Percentiles rank a stretch among this genome's conserved stretches.
Evolutionary conservation across 345 rosid species (phyloP).

Genomic region (Turritis glabra): DNA sequence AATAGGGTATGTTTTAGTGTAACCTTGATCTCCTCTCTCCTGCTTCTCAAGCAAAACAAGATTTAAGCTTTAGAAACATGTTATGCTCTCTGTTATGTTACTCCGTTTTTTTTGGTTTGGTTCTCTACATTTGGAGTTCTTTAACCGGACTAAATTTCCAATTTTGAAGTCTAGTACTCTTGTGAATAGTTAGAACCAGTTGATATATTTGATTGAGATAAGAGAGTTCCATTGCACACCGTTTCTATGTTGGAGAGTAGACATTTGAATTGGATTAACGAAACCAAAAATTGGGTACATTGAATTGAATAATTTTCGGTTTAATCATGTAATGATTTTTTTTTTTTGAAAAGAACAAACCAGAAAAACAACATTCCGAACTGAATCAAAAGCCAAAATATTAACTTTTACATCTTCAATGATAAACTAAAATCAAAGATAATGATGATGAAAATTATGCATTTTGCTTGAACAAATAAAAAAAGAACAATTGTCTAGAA

Average conservation of each 20-base stretch:
- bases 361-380: not conserved
- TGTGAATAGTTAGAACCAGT: not conserved
- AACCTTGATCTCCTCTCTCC: constrained; percentile 7
- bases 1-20: not conserved
- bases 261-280: not conserved
- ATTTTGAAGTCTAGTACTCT: not conserved
- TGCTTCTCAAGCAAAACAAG: not conserved
- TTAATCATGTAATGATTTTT: not conserved
- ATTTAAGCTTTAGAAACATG: not conserved
- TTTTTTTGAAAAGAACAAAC: not conserved
- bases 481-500: not conserved
- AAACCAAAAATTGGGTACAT: not conserved
- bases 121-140: not conserved
- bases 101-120: not conserved
- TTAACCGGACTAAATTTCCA: not conserved
- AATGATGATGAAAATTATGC: not conserved
- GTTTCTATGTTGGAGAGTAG: not conserved
- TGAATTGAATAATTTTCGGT: not conserved
- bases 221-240: not conserved
- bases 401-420: not conserved
- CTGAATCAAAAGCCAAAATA: not conserved
- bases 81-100: not conserved
- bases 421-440: not conserved
- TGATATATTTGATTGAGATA: not conserved
- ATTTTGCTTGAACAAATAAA: not conserved